Base-by-base conservation (phyloP, 2,329 filamentous ascomycete genomes). In the Microdochium nivale region DNA sequence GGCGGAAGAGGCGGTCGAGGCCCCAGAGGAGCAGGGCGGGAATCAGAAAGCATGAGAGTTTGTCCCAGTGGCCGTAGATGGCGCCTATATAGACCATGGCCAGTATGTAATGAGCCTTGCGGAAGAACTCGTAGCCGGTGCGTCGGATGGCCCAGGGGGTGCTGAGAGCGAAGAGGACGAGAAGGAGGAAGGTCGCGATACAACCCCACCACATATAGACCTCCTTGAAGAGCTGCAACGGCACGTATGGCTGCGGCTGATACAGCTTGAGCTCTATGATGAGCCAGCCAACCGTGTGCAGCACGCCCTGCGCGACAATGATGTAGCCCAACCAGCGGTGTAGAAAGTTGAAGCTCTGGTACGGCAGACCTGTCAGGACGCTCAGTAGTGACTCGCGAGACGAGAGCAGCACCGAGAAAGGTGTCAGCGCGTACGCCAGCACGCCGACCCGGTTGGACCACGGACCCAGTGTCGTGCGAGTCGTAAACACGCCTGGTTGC, bases 121-220 rank as follows among this genome's bases (percentile, higher is more conserved):
- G 78, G 73, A 90, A 90, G 67, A 86, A 83, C 60, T 90, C 87
- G 65, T 91, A 89, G 2, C 87, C 87, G 0, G 84, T 88, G 48
- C 76, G 66, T 8, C 77, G 74, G 52, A 90, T 86, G 1, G 75
- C 83, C 63, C 73, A 75, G 11, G 74, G 72, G 0, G 77, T 65
- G 60, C 82, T 84, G 50, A 87, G 70, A 3, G 82, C 61, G 53
- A 83, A 78, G 1, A 90, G 67, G 14, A 87, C 65, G 0, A 80
- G 72, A 0, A 90, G 66, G 3, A 90, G 65, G 3, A 78, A 70
- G 69, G 88, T 81, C 8, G 86, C 87, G 2, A 88, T 79, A 47
- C 86, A 67, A 1, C 87, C 87, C 79, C 86, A 90, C 53, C 89
- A 75, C 52, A 88, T 86, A 65, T 90, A 91, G 3, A 72, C 62